A percentile compares a stretch with the other conserved stretches of the same genome.
Evolutionary conservation across 306 rosid species (phyloP).

Genomic region (Delonix regia): DNA sequence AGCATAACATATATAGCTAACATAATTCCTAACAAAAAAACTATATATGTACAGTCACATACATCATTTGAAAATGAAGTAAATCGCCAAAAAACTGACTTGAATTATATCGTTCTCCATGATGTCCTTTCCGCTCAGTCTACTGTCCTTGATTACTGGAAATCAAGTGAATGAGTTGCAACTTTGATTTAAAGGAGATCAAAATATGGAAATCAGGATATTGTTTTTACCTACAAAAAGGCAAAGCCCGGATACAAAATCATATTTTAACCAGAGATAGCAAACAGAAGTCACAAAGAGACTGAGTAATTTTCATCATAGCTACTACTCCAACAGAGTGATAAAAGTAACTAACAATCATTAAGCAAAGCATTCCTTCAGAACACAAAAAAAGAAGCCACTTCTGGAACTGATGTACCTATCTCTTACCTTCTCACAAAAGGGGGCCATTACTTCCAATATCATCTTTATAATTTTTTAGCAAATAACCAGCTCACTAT

Average conservation of each 20-base stretch:
- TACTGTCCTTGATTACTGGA: conserved; percentile 79
- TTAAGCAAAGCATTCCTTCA: conserved; percentile 4
- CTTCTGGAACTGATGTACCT: not conserved
- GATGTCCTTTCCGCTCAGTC: conserved; percentile 85
- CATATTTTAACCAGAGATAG: conserved; percentile 22
- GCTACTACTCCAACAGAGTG: conserved; percentile 5
- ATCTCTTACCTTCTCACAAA: not conserved
- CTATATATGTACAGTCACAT: conserved; percentile 11
- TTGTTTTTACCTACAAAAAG: conserved; percentile 51
- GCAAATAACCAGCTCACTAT: conserved; percentile 9
- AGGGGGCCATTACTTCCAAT: not conserved
- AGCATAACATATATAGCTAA: not conserved
- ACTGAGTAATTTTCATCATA: not conserved
- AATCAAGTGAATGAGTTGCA: conserved; percentile 66
- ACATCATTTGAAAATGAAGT: conserved; percentile 25
- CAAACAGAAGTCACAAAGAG: not conserved
- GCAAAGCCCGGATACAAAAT: conserved; percentile 6
- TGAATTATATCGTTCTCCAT: conserved; percentile 72
- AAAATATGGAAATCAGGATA: conserved; percentile 46
- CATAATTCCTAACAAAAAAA: not conserved
- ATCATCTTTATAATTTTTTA: not conserved
- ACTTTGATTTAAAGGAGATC: conserved; percentile 45
- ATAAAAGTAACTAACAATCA: not conserved
- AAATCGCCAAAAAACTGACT: conserved; percentile 55
- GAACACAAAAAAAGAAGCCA: not conserved